Evolutionary conservation across 306 rosid genomes (phyloP), one percentile per base, ranked within the genome.

Genomic region (Acacia acuminata): DNA sequence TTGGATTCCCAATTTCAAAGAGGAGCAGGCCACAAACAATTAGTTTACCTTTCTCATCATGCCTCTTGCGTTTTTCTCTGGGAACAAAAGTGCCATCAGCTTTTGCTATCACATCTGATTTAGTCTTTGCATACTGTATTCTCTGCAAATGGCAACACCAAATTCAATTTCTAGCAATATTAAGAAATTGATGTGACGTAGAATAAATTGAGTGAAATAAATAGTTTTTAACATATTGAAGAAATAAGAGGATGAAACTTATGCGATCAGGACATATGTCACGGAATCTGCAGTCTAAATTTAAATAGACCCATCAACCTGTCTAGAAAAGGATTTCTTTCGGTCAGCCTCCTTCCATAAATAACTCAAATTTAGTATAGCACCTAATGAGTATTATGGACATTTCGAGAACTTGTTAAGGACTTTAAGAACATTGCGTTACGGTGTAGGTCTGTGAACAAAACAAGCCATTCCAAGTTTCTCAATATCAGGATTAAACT

Each of bases 111-210:
- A 88, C 10, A 87, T 92, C 94, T 43, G 96, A 90, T 86, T 92
- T 92, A 5, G 93, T 89, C 90, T 92, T 92, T 10, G 96, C 96
- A 77, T 87, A 91, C 83, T 90, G 92, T 82, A 91, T 91, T 85
- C 89, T 88, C 93, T 91, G 85, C 72, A 44, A 56, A 75, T 60
- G 43, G 75, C 51, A 67, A 25, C 60, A 32, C 32, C 19, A 9
- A 65, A 77, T 44, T 79, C 34, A 74, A 30, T 74, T 73, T 45
- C 76, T 30, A 43, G 51, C 43, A 79, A 74, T 65, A 32, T 47
- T 16, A 40, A 65, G 45, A 63, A 24, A 32, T 74, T 50, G 24
- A 24, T 15, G 16, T 74, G 67, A 44, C 38, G 38, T 13, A n/a
- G 11, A 8, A 73, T 45, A 47, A 64, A 73, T 7, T 50, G 47